Evolutionary conservation across 2,329 filamentous ascomycete genomes (phyloP), one percentile per base, ranked within the genome.

Genomic region (Teratosphaeria zuluensis): DNA sequence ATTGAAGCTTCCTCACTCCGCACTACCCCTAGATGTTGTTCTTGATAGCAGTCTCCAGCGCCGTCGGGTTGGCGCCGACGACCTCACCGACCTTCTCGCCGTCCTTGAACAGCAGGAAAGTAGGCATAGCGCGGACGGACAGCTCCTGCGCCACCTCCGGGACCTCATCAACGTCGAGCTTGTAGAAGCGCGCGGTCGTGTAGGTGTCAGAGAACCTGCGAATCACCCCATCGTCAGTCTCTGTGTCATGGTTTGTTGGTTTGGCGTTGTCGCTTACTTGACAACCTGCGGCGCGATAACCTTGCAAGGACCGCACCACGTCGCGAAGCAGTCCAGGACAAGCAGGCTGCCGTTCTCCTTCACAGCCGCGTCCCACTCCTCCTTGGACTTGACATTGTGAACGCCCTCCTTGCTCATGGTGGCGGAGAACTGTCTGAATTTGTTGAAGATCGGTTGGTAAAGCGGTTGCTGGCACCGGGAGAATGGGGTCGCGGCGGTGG

Each of bases 291-390:
- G 92, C 19, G 90, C 84, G 69, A 96, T 94, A 68, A 86, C 82
- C 81, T 92, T 96, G 87, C 92, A 97, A 61, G 92, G 92, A 61
- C 90, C 91, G 80, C 92, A 97, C 92, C 92, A 96, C 63, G 80
- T 84, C 58, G 92, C 92, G 75, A 88, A 91, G 78, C 85, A 91
- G 79, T 97, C 92, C 69, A 97, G 78, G 61, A 96, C 78, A 66
- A 95, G 82, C 64, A 88, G 74, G 56, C 80, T 80, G 69, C 84
- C 75, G 58, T 78, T 67, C 57, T 77, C 69, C 56, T 77, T 72
- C 60, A 87, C 67, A 59, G 81, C 81, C 33, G 73, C 69, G 58
- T 82, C 72, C 74, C 84, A 91, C 32, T 85, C 82, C 28, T 76
- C 70, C 70, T 80, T 82, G 64, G 85, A 89, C 57, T 63, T 57